Conservation (phyloP, 306 rosid species). For the Begonia fuchsioides region DNA sequence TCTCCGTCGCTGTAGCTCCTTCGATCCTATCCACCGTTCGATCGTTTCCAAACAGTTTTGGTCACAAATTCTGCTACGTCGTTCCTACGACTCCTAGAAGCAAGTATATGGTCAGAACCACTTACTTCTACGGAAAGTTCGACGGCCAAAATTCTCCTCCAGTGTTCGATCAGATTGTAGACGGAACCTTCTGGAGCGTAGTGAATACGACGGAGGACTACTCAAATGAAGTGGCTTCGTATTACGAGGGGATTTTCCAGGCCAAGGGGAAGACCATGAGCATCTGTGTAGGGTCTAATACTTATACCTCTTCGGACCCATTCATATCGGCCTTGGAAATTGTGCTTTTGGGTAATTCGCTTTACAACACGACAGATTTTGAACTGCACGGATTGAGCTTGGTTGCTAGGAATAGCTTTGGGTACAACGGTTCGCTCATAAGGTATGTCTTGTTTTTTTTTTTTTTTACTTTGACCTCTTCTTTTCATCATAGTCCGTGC, state of each 20-base stretch:
- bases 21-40: slow-evolving; percentile 45
- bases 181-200: slow-evolving; percentile 67
- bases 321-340: slow-evolving; percentile 75
- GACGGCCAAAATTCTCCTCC: slow-evolving; percentile 46
- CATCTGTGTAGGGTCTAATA: slow-evolving; percentile 59
- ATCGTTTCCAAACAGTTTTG: slow-evolving; percentile 35
- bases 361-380: slow-evolving; percentile 70
- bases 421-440: slow-evolving; percentile 42
- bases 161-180: slow-evolving; percentile 79
- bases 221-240: slow-evolving; percentile 19
- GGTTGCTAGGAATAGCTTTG: slow-evolving; percentile 55
- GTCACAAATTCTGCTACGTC: slow-evolving; percentile 50
- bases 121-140: slow-evolving; percentile 64
- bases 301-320: slow-evolving; percentile 67
- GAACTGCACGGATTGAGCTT: slow-evolving; percentile 20
- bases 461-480: too few relatives aligned
- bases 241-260: slow-evolving; percentile 56
- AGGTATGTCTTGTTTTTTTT: slow-evolving; percentile 25
- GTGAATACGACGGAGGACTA: slow-evolving; percentile 66
- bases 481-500: too few relatives aligned
- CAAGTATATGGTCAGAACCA: slow-evolving; percentile 48
- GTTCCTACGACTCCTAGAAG: slow-evolving; percentile 36
- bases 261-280: slow-evolving; percentile 50
- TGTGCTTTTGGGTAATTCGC: slow-evolving; percentile 31
- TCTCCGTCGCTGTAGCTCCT: slow-evolving; percentile 12